These are phyloP conservation scores for Globisporangium solare DNA, from an alignment of 352 stramenopile species.

Conservation along the genomic window DNA sequence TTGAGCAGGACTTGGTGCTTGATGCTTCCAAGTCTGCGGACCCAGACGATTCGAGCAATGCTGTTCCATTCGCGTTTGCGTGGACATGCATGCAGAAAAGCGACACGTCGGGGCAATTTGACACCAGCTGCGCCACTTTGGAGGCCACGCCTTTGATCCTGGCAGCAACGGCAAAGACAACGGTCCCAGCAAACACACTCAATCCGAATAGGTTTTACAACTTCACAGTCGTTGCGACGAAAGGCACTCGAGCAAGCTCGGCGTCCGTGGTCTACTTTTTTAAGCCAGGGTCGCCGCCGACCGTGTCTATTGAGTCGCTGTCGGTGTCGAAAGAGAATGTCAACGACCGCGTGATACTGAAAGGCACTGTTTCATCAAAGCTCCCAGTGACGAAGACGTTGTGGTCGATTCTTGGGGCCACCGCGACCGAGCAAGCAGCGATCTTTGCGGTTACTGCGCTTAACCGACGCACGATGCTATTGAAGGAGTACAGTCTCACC, in stretches of 20 bases:
- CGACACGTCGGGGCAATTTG: slow-evolving; percentile 21
- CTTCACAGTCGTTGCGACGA: slow-evolving; percentile 35
- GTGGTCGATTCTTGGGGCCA: slow-evolving; percentile 40
- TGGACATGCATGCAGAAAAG: slow-evolving; percentile 38
- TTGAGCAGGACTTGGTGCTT: slow-evolving; percentile 44
- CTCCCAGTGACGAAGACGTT: slow-evolving; percentile 33
- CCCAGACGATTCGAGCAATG: slow-evolving; percentile 35
- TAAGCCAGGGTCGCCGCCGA: slow-evolving; percentile 41
- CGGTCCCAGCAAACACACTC: slow-evolving; percentile 34
- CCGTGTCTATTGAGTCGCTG: slow-evolving; percentile 48
- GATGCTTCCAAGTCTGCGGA: slow-evolving; percentile 51
- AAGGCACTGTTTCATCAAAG: slow-evolving; percentile 41
- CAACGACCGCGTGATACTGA: slow-evolving; percentile 52
- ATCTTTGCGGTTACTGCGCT: slow-evolving; percentile 40
- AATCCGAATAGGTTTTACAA: slow-evolving; percentile 51
- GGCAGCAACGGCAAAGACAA: slow-evolving; percentile 23
- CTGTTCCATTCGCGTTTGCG: slow-evolving; percentile 28
- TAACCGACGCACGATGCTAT: slow-evolving; percentile 41
- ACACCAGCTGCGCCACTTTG: slow-evolving; percentile 23
- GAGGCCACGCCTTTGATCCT: slow-evolving; percentile 15
- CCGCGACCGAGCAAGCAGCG: slow-evolving; percentile 15
- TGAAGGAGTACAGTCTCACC: slow-evolving; percentile 38
- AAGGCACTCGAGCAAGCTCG: slow-evolving; percentile 31
- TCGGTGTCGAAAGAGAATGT: slow-evolving; percentile 40
- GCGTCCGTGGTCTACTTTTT: slow-evolving; percentile 40